phyloP scores from a whole-genome alignment of 129 eudicot species.

The Arctium lappa region DNA sequence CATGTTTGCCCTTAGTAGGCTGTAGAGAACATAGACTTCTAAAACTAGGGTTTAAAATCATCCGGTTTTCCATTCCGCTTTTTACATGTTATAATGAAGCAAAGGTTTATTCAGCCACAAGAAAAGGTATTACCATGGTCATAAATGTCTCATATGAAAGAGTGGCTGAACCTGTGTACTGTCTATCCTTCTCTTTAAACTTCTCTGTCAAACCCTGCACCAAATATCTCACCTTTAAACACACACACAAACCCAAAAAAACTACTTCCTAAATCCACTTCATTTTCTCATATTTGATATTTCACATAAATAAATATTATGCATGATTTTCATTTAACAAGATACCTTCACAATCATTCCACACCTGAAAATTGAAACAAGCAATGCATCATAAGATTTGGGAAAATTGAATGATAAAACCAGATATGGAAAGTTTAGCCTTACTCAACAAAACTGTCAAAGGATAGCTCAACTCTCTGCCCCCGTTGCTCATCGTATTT shows the following conservation, averaged over 20 bases:
- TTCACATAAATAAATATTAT: neutral
- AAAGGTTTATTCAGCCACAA: conserved; percentile 42
- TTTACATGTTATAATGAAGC: neutral
- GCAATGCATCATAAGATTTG: neutral
- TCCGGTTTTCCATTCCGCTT: neutral
- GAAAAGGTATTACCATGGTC: conserved; percentile 82
- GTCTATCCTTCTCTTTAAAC: conserved; percentile 85
- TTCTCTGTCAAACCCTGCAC: conserved; percentile 87
- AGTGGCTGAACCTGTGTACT: conserved; percentile 75
- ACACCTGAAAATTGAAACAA: conserved; percentile 51
- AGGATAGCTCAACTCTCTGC: conserved; percentile 49
- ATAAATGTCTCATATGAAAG: conserved; percentile 69
- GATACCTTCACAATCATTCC: conserved; percentile 88
- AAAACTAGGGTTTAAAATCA: neutral
- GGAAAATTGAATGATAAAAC: conserved; percentile 5
- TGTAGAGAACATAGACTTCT: neutral
- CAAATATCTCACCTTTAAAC: neutral
- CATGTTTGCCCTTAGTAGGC: neutral
- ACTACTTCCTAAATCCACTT: neutral
- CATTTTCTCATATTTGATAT: neutral
- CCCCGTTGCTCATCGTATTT: conserved; percentile 69
- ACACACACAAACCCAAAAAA: too few relatives aligned
- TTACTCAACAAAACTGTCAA: conserved; percentile 87
- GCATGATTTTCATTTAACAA: neutral
- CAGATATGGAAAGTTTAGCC: conserved; percentile 17